Conservation (phyloP, 2,329 filamentous ascomycete species). For the Exophiala sp. region DNA sequence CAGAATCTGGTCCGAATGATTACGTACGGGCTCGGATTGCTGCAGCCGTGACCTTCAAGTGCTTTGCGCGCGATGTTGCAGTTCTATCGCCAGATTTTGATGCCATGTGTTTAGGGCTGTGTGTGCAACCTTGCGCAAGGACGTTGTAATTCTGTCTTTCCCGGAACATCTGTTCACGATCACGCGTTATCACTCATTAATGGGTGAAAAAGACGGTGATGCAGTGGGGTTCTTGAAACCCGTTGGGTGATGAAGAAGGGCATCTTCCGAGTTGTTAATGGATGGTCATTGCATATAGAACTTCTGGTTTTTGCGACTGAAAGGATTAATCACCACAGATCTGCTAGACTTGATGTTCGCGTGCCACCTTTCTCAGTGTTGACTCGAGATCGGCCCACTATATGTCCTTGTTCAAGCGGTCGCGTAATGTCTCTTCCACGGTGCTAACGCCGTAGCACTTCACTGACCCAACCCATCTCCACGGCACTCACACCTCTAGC, state of each 20-base stretch:
- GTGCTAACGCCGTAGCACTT: slow-evolving; percentile 28
- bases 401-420: background rate
- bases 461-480: slow-evolving; percentile 60
- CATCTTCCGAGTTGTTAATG: background rate
- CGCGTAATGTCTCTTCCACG: background rate
- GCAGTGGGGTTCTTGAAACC: background rate
- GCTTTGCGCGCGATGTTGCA: too few relatives aligned
- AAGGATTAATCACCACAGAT: background rate
- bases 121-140: too few relatives aligned
- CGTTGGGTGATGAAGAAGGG: background rate
- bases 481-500: slow-evolving; percentile 61
- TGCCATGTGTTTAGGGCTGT: too few relatives aligned
- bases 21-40: too few relatives aligned
- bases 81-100: too few relatives aligned
- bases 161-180: background rate
- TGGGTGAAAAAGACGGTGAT: background rate
- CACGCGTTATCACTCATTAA: background rate
- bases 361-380: background rate
- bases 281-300: background rate
- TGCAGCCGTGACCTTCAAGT: too few relatives aligned
- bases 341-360: background rate
- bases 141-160: background rate
- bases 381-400: background rate
- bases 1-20: too few relatives aligned
- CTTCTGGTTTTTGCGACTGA: too few relatives aligned